These are phyloP conservation scores for Penicillium waksmanii DNA, from an alignment of 495 filamentous ascomycete genomes.

Conservation along the genomic window DNA sequence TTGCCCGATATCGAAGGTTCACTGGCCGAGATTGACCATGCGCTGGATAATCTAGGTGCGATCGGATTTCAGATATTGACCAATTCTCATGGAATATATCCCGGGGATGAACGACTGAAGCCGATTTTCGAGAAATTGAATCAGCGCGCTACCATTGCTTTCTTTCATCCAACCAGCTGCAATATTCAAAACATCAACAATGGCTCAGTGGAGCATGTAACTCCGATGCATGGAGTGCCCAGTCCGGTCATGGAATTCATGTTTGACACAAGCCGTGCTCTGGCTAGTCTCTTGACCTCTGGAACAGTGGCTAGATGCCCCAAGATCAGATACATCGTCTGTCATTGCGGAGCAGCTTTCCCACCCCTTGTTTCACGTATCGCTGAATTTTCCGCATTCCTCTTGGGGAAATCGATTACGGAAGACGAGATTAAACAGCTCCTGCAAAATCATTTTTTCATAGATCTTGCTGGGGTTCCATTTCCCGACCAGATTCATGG, in stretches of 20 bases:
- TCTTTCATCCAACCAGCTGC: slow-evolving; percentile 57
- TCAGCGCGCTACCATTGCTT: slow-evolving; percentile 39
- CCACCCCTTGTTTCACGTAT: slow-evolving; percentile 50
- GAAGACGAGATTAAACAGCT: slow-evolving; percentile 27
- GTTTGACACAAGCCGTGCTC: slow-evolving; percentile 55
- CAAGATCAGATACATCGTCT: slow-evolving; percentile 49
- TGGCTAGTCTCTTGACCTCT: slow-evolving; percentile 53
- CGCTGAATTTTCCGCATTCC: slow-evolving; percentile 33
- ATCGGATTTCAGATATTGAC: slow-evolving; percentile 54
- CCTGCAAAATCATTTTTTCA: slow-evolving; percentile 45
- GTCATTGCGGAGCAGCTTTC: slow-evolving; percentile 54
- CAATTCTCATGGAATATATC: slow-evolving; percentile 54
- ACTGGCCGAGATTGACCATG: slow-evolving; percentile 48
- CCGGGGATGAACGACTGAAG: slow-evolving; percentile 48
- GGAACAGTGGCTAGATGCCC: slow-evolving; percentile 48
- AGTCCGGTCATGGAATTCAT: slow-evolving; percentile 59
- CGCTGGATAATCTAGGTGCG: slow-evolving; percentile 40
- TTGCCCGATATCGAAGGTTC: slow-evolving; percentile 48
- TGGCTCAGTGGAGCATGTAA: slow-evolving; percentile 10
- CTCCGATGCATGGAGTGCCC: slow-evolving; percentile 40
- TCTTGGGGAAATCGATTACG: slow-evolving; percentile 16
- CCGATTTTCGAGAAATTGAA: slow-evolving; percentile 45
- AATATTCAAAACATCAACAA: slow-evolving; percentile 15
- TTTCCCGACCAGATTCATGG: slow-evolving; percentile 50
- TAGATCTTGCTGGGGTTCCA: slow-evolving; percentile 56